Conservation (phyloP, 345 rosid species). For the Euphorbia lathyris region DNA sequence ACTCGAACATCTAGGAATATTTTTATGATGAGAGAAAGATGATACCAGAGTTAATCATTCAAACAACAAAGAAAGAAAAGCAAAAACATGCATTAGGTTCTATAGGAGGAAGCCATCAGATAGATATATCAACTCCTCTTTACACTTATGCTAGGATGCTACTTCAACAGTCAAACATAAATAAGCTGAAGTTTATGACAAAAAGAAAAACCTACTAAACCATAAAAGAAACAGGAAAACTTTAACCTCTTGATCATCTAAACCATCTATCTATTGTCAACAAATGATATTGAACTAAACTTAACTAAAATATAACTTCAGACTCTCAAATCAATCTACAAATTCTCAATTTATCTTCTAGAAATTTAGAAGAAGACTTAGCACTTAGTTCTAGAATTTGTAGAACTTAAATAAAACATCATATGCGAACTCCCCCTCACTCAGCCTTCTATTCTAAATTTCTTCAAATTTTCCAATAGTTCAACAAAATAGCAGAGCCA, state of each 20-base stretch:
- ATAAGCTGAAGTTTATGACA: background rate
- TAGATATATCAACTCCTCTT: background rate
- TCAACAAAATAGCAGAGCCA: too few relatives aligned
- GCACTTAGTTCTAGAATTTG: too few relatives aligned
- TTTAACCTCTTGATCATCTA: background rate
- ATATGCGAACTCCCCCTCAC: too few relatives aligned
- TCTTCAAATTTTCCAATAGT: too few relatives aligned
- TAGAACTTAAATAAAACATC: too few relatives aligned
- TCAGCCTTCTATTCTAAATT: too few relatives aligned
- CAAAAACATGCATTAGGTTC: background rate
- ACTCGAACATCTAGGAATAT: constrained; percentile 32
- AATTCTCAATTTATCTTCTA: background rate
- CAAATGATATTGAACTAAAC: too few relatives aligned
- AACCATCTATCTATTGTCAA: background rate
- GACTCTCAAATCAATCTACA: background rate
- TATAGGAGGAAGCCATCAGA: background rate
- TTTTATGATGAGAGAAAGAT: background rate
- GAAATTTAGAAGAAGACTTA: too few relatives aligned
- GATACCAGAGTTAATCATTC: background rate
- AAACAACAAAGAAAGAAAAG: background rate
- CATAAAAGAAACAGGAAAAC: background rate
- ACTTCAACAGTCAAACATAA: background rate
- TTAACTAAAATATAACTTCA: background rate
- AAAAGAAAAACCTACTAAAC: background rate
- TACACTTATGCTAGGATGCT: background rate